These are phyloP conservation scores for Penicillium oxalicum DNA, from an alignment of 2,329 filamentous ascomycete genomes.

Conservation along the genomic window DNA sequence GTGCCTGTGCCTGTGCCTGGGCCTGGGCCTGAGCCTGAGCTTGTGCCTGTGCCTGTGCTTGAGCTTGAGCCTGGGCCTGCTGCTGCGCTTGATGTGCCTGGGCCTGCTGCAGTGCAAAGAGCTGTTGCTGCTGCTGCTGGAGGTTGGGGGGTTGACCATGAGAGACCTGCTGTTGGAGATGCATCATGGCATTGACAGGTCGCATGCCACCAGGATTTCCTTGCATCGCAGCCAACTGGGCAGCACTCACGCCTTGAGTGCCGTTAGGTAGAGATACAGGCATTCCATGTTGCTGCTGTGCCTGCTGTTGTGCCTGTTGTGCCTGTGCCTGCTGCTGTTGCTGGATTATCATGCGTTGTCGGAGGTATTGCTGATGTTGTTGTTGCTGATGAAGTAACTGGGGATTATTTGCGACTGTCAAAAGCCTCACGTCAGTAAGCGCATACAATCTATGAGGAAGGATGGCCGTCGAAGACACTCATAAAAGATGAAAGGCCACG, in stretches of 20 bases:
- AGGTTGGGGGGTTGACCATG: slow-evolving; percentile 39
- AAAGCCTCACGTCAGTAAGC: slow-evolving; percentile 10
- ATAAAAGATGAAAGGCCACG: background rate
- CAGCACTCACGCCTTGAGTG: slow-evolving; percentile 35
- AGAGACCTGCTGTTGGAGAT: slow-evolving; percentile 38
- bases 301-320: slow-evolving; percentile 26
- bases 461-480: background rate
- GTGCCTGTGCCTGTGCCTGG: slow-evolving; percentile 9
- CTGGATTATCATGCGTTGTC: slow-evolving; percentile 13
- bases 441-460: background rate
- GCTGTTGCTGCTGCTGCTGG: slow-evolving; percentile 40
- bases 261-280: slow-evolving; percentile 40
- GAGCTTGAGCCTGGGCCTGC: slow-evolving; percentile 11
- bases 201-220: slow-evolving; percentile 36
- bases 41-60: slow-evolving; percentile 25
- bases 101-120: slow-evolving; percentile 15
- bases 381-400: slow-evolving; percentile 41
- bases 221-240: slow-evolving; percentile 42
- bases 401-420: slow-evolving; percentile 37
- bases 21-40: slow-evolving; percentile 12
- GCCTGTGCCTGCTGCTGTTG: slow-evolving; percentile 32
- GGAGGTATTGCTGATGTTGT: slow-evolving; percentile 18
- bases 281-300: slow-evolving; percentile 30
- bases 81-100: slow-evolving; percentile 26
- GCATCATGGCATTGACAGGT: slow-evolving; percentile 35